A percentile compares a stretch with the other conserved stretches of the same genome.
Conservation (phyloP, 2,329 filamentous ascomycete genomes). For the Stemphylium lycopersici region DNA sequence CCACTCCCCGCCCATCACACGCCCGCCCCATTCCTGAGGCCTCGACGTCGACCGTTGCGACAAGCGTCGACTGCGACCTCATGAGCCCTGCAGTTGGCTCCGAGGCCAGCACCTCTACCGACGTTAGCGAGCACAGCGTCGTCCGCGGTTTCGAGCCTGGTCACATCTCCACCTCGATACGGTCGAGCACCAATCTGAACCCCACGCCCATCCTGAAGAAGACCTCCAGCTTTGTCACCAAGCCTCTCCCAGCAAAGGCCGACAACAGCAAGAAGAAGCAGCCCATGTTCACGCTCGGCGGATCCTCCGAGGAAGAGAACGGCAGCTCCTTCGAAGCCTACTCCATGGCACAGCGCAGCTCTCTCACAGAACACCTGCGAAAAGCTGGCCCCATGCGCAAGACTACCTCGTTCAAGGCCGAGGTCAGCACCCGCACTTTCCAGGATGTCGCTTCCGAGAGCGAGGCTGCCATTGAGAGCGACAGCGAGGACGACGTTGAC, state of each 20-base stretch:
- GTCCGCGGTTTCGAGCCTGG: slow-evolving; percentile 87
- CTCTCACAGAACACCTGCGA: slow-evolving; percentile 60
- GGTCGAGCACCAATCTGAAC: slow-evolving; percentile 64
- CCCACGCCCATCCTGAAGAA: slow-evolving; percentile 67
- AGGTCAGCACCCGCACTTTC: slow-evolving; percentile 72
- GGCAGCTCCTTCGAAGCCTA: slow-evolving; percentile 73
- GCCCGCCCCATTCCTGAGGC: slow-evolving; percentile 61
- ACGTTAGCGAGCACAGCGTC: slow-evolving; percentile 69
- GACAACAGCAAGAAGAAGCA: slow-evolving; percentile 67
- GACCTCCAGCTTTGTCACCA: slow-evolving; percentile 40
- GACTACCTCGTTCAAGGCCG: slow-evolving; percentile 80
- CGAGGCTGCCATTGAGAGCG: slow-evolving; percentile 64
- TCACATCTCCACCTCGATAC: slow-evolving; percentile 71
- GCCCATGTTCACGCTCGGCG: slow-evolving; percentile 75
- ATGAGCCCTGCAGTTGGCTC: slow-evolving; percentile 55
- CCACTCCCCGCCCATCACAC: slow-evolving; percentile 50
- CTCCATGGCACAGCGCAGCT: slow-evolving; percentile 59
- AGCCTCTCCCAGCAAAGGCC: slow-evolving; percentile 36
- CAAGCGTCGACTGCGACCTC: slow-evolving; percentile 50
- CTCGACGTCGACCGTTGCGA: slow-evolving; percentile 62
- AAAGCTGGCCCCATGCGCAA: slow-evolving; percentile 65
- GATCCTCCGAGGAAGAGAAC: slow-evolving; percentile 83
- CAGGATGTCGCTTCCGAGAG: slow-evolving; percentile 61
- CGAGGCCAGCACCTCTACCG: slow-evolving; percentile 68
- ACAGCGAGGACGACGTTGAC: slow-evolving; percentile 64